Evolutionary conservation across 805 yeast genomes (phyloP).

Genomic region (Suhomyces sp.): DNA sequence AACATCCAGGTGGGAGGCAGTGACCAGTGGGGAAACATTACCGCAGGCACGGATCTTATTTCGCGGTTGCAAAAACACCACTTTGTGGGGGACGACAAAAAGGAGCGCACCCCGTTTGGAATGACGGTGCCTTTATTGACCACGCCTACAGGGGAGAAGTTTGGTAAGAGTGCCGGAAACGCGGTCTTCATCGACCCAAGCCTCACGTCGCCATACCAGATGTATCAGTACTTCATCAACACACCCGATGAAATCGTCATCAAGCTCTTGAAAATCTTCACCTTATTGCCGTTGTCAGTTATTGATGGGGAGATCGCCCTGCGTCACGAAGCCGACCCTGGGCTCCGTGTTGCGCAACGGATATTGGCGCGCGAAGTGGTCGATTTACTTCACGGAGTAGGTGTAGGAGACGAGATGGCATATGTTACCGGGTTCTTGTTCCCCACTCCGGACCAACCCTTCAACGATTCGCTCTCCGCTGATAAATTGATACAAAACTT

Average conservation of each 20-base stretch:
- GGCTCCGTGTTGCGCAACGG: slow-evolving; percentile 67
- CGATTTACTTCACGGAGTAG: slow-evolving; percentile 82
- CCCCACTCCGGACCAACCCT: slow-evolving; percentile 52
- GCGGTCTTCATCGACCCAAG: slow-evolving; percentile 80
- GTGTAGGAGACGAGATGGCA: slow-evolving; percentile 66
- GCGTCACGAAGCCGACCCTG: slow-evolving; percentile 58
- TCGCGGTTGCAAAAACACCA: slow-evolving; percentile 45
- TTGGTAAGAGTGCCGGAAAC: slow-evolving; percentile 96
- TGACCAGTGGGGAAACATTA: slow-evolving; percentile 98
- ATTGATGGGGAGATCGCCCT: slow-evolving; percentile 50
- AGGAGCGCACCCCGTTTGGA: slow-evolving; percentile 45
- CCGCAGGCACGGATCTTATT: slow-evolving; percentile 91
- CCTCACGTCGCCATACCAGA: slow-evolving; percentile 74
- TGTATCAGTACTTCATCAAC: slow-evolving; percentile 83
- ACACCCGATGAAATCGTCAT: slow-evolving; percentile 73
- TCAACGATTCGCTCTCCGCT: slow-evolving; percentile 43
- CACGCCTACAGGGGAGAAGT: slow-evolving; percentile 85
- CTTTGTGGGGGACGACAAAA: slow-evolving; percentile 1
- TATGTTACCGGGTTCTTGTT: slow-evolving; percentile 66
- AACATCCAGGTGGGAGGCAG: slow-evolving; percentile 89
- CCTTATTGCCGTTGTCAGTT: slow-evolving; percentile 64
- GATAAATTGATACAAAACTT: slow-evolving; percentile 56
- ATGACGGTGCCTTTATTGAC: slow-evolving; percentile 87
- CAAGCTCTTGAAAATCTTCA: slow-evolving; percentile 69
- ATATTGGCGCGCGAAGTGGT: slow-evolving; percentile 80